A percentile compares a stretch with the other conserved stretches of the same genome.
Evolutionary conservation across 2,329 filamentous ascomycete species (phyloP).

Genomic region (Ramularia endophylla): DNA sequence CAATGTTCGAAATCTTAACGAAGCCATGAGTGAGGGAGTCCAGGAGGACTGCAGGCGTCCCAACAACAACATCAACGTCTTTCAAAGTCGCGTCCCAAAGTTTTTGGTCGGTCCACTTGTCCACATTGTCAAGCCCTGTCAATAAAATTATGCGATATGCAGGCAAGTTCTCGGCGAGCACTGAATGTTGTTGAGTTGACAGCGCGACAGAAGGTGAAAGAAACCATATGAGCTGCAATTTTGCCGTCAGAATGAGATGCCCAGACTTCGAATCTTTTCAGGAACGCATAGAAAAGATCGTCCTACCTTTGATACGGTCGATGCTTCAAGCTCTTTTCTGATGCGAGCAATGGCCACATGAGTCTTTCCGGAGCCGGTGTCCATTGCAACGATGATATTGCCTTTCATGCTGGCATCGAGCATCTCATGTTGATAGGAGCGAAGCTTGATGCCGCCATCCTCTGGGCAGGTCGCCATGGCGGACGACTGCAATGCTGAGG

Average conservation of each 20-base stretch:
- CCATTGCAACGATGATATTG: constrained; percentile 46
- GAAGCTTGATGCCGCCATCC: constrained; percentile 20
- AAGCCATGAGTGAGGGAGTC: constrained; percentile 73
- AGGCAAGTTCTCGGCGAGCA: constrained; percentile 33
- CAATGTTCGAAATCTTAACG: constrained; percentile 56
- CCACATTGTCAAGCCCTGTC: constrained; percentile 61
- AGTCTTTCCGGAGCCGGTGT: constrained; percentile 46
- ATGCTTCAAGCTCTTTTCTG: constrained; percentile 37
- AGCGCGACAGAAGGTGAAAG: constrained; percentile 41
- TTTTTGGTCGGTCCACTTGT: constrained; percentile 63
- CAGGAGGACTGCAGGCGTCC: constrained; percentile 67
- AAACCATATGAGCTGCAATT: constrained; percentile 40
- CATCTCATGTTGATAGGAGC: constrained; percentile 47
- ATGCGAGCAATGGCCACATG: constrained; percentile 43
- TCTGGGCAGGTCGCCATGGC: too few species aligned
- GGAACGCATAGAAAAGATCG: not conserved
- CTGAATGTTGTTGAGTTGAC: constrained; percentile 39
- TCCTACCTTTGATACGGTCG: constrained; percentile 31
- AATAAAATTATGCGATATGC: constrained; percentile 56
- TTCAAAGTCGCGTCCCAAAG: constrained; percentile 63
- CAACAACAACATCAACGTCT: constrained; percentile 66
- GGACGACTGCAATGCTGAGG: too few species aligned
- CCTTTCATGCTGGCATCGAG: constrained; percentile 38
- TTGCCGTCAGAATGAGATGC: not conserved
- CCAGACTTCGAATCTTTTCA: not conserved